phyloP scores from a whole-genome alignment of 805 yeast species.

The Saturnispora silvae region DNA sequence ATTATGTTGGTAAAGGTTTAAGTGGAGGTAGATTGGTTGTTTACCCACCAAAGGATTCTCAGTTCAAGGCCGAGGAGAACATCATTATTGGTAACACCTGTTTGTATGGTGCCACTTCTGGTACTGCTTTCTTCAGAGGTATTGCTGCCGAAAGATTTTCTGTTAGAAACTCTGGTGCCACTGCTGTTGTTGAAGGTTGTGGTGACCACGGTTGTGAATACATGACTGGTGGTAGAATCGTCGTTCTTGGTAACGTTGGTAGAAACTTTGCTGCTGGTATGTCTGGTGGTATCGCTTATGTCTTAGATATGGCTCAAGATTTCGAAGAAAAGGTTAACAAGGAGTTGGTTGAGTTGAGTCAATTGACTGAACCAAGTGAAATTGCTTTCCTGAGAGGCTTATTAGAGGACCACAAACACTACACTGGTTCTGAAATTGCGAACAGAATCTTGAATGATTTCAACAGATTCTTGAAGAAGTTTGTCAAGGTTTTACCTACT shows the following conservation, averaged over 20 bases:
- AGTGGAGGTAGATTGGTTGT: slow-evolving; percentile 92
- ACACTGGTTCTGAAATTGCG: slow-evolving; percentile 88
- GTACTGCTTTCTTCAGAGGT: slow-evolving; percentile 89
- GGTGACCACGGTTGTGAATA: slow-evolving; percentile 99
- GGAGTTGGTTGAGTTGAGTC: slow-evolving; percentile 72
- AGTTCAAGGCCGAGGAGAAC: slow-evolving; percentile 90
- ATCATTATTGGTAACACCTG: slow-evolving; percentile 96
- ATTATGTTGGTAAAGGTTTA: slow-evolving; percentile 94
- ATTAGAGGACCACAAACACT: slow-evolving; percentile 90
- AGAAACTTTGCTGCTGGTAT: slow-evolving; percentile 95
- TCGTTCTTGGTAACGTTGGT: slow-evolving; percentile 84
- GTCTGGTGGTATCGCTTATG: slow-evolving; percentile 99
- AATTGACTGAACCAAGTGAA: slow-evolving; percentile 77
- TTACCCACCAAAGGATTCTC: slow-evolving; percentile 78
- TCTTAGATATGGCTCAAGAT: slow-evolving; percentile 90
- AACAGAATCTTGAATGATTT: slow-evolving; percentile 73
- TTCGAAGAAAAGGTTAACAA: slow-evolving; percentile 69
- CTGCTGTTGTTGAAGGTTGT: slow-evolving; percentile 90
- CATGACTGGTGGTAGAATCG: slow-evolving; percentile 98
- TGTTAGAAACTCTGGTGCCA: slow-evolving; percentile 97
- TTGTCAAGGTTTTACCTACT: slow-evolving; percentile 85
- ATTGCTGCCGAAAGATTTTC: slow-evolving; percentile 98
- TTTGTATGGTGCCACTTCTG: slow-evolving; percentile 95
- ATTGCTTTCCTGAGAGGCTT: slow-evolving; percentile 89
- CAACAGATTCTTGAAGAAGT: slow-evolving; percentile 77